Evolutionary conservation across 495 filamentous ascomycete species (phyloP).

Genomic region (Penicillium tannophilum): DNA sequence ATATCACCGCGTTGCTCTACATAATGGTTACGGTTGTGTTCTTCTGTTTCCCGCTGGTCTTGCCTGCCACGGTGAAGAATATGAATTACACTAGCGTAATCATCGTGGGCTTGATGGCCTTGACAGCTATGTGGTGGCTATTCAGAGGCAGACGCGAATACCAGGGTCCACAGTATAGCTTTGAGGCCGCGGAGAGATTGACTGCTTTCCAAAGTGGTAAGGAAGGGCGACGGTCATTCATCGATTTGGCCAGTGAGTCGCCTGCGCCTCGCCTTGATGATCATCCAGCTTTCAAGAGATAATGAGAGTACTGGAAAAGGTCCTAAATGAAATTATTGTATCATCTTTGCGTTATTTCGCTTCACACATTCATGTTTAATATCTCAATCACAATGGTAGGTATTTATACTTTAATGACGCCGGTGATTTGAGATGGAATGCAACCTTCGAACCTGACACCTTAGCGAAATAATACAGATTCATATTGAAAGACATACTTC

Average conservation of each 20-base stretch:
- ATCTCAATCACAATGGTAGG: not conserved
- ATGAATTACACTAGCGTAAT: slow-evolving; percentile 75
- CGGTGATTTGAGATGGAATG: not conserved
- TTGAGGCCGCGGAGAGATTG: slow-evolving; percentile 34
- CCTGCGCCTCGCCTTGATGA: slow-evolving; percentile 10
- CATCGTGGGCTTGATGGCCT: slow-evolving; percentile 53
- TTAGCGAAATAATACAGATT: not conserved
- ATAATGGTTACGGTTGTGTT: slow-evolving; percentile 69
- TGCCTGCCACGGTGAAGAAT: slow-evolving; percentile 53
- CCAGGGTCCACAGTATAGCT: slow-evolving; percentile 35
- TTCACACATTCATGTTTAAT: not conserved
- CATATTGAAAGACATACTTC: not conserved
- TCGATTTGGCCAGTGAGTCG: slow-evolving; percentile 19
- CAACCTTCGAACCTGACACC: too few species aligned
- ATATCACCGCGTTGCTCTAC: slow-evolving; percentile 56
- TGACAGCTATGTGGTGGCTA: slow-evolving; percentile 40
- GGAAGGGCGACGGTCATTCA: slow-evolving; percentile 28
- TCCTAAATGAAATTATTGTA: not conserved
- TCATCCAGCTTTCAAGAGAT: slow-evolving; percentile 8
- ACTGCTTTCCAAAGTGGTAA: slow-evolving; percentile 27
- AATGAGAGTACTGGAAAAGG: not conserved
- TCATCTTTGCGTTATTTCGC: not conserved
- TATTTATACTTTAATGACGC: not conserved
- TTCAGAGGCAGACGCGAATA: slow-evolving; percentile 30
- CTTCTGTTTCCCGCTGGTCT: slow-evolving; percentile 68